Base-by-base conservation (phyloP, 2,329 filamentous ascomycete species). In the Apiospora phragmitis region DNA sequence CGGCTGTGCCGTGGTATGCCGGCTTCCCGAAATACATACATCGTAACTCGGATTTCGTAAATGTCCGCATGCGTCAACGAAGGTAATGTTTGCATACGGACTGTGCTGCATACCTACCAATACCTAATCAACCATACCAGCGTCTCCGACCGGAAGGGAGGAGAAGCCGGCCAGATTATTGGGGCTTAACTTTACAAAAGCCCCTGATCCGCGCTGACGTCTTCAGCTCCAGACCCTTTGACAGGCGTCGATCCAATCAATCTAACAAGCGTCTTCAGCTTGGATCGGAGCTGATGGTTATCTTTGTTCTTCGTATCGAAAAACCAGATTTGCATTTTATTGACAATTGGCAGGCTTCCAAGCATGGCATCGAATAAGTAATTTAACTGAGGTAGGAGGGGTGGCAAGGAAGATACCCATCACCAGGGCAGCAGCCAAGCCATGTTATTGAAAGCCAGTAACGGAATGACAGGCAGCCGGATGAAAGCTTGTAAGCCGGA, bases 161-260 rank as follows among this genome's bases (percentile, higher is more conserved):
- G 55, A 62, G 55, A n/a, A 38, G 55, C 55, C 55, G 32, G 18
- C 32, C 32, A 62, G 32, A 62, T 32, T 62, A 62, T 62, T 62
- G 55, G 55, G 32, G 8, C 55, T 62, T 62, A 32, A 32, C 51
- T 62, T 62, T 62, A 11, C 55, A 38, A n/a, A 32, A 32, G 9
- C 51, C 51, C 51, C 51, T 59, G 51, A 59, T 59, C 51, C 51
- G 51, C 26, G 55, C 55, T 62, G 55, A 62, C 32, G 32, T 62
- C 55, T 62, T 62, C 55, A 62, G 55, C 55, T 62, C 14, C 55
- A 38, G 32, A 62, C 55, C 55, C 55, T 29, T 38, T 38, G 29
- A 21, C 55, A 62, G 32, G 55, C 18, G 32, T 18, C 16, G 29
- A 38, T 21, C 55, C 29, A 62, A 62, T 62, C 29, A 62, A 62